Conservation (phyloP, 2,329 filamentous ascomycete species). For the Xenosphaeropsis pyriputrescens region DNA sequence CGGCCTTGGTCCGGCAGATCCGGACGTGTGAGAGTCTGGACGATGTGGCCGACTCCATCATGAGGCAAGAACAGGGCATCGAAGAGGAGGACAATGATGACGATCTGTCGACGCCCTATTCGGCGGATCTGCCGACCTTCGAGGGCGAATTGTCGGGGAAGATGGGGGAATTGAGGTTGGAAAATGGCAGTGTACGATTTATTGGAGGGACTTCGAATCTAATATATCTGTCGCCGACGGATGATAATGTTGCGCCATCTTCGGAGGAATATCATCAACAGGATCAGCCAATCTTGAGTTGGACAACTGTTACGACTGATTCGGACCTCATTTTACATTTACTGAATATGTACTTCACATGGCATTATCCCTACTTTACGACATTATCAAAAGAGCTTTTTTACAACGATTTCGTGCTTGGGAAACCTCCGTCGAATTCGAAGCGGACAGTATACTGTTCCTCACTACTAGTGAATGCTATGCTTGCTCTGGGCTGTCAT, state of each 20-base stretch:
- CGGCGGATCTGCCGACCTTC: slow-evolving; percentile 23
- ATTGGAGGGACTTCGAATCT: slow-evolving; percentile 91
- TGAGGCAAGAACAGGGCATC: slow-evolving; percentile 15
- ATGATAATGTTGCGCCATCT: slow-evolving; percentile 17
- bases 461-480: slow-evolving; percentile 79
- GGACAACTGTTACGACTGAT: slow-evolving; percentile 78
- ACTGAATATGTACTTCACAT: slow-evolving; percentile 95
- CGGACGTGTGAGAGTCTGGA: slow-evolving; percentile 57
- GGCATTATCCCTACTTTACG: slow-evolving; percentile 95
- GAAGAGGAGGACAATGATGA: slow-evolving; percentile 24
- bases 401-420: slow-evolving; percentile 68
- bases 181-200: slow-evolving; percentile 78
- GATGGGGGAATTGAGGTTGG: slow-evolving; percentile 81
- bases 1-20: slow-evolving; percentile 69
- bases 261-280: slow-evolving; percentile 19
- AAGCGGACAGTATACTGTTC: slow-evolving; percentile 67
- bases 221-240: slow-evolving; percentile 55
- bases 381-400: slow-evolving; percentile 79
- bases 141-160: slow-evolving; percentile 80
- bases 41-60: slow-evolving; percentile 18
- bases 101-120: slow-evolving; percentile 23
- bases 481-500: slow-evolving; percentile 85
- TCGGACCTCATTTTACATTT: slow-evolving; percentile 69
- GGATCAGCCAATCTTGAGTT: slow-evolving; percentile 64
- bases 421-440: slow-evolving; percentile 37